Percentiles rank a stretch among this genome's conserved stretches.
Conservation (phyloP, 345 rosid species). For the Brassica juncea region DNA sequence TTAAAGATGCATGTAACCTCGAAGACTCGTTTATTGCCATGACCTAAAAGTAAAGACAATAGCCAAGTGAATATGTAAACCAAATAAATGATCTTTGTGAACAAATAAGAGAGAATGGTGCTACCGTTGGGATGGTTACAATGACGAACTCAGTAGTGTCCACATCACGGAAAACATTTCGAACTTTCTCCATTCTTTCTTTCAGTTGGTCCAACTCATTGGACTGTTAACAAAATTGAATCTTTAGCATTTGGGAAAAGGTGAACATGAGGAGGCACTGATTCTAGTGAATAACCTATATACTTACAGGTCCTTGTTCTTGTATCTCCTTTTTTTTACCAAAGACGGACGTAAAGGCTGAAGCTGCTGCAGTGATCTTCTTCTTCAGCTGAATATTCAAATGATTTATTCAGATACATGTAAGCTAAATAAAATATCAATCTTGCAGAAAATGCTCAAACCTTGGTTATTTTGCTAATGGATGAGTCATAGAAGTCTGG, state of each 20-base stretch:
- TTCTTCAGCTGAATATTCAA: slow-evolving; percentile 54
- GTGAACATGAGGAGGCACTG: neutral
- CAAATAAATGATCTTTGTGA: slow-evolving; percentile 1
- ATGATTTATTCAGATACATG: slow-evolving; percentile 5
- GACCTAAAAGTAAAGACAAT: slow-evolving; percentile 43
- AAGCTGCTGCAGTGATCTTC: slow-evolving; percentile 74
- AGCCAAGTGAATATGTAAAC: neutral
- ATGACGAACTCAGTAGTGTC: slow-evolving; percentile 70
- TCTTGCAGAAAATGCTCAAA: slow-evolving; percentile 22
- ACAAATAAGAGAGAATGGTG: slow-evolving; percentile 19
- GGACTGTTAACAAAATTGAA: slow-evolving; percentile 41
- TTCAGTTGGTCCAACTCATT: slow-evolving; percentile 60
- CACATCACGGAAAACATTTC: slow-evolving; percentile 63
- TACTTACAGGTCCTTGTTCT: slow-evolving; percentile 57
- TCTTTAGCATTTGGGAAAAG: neutral
- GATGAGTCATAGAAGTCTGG: slow-evolving; percentile 85
- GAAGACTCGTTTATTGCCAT: slow-evolving; percentile 82
- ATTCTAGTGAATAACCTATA: slow-evolving; percentile 7
- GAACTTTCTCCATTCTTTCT: slow-evolving; percentile 39
- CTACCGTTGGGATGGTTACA: slow-evolving; percentile 86
- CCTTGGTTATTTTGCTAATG: slow-evolving; percentile 78
- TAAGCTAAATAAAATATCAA: slow-evolving; percentile 7
- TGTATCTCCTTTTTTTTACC: slow-evolving; percentile 52
- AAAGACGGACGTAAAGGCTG: slow-evolving; percentile 62
- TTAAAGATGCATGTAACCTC: slow-evolving; percentile 68